These are phyloP conservation scores for Russula compacta DNA, from an alignment of 768 basidiomycete species.

Conservation along the genomic window DNA sequence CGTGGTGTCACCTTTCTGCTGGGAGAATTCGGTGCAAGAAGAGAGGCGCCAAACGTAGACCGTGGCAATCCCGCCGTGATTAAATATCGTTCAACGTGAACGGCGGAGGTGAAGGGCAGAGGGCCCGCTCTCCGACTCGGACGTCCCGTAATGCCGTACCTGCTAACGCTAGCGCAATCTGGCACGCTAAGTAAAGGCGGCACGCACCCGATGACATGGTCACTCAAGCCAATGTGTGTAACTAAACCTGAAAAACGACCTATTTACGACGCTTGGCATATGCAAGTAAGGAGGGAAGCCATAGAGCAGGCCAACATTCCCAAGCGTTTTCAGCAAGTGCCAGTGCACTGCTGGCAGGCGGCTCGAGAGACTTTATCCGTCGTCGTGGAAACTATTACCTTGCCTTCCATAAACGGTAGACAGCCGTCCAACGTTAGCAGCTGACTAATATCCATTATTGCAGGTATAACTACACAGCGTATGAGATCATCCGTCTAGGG, in stretches of 20 bases:
- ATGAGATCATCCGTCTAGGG: neutral
- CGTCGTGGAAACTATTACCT: neutral
- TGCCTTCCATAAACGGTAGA: neutral
- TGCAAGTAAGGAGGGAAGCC: neutral
- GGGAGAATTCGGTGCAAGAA: neutral
- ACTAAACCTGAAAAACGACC: neutral
- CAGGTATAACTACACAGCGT: conserved; percentile 1
- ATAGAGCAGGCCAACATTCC: neutral
- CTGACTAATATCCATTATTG: conserved; percentile 3
- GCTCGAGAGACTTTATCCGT: neutral
- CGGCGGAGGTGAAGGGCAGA: neutral
- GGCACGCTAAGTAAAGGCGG: neutral
- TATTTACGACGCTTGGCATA: neutral
- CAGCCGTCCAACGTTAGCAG: neutral
- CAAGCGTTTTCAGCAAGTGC: neutral
- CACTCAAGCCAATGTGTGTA: neutral
- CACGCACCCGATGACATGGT: conserved; percentile 1
- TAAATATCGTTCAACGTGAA: neutral
- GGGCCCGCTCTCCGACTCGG: neutral
- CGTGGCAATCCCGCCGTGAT: neutral
- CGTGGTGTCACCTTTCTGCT: neutral
- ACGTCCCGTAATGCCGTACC: neutral
- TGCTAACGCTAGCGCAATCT: neutral
- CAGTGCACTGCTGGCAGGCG: no score
- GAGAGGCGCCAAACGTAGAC: neutral